phyloP scores from a whole-genome alignment of 2,329 filamentous ascomycete species.

The Cladobotryum mycophilum region DNA sequence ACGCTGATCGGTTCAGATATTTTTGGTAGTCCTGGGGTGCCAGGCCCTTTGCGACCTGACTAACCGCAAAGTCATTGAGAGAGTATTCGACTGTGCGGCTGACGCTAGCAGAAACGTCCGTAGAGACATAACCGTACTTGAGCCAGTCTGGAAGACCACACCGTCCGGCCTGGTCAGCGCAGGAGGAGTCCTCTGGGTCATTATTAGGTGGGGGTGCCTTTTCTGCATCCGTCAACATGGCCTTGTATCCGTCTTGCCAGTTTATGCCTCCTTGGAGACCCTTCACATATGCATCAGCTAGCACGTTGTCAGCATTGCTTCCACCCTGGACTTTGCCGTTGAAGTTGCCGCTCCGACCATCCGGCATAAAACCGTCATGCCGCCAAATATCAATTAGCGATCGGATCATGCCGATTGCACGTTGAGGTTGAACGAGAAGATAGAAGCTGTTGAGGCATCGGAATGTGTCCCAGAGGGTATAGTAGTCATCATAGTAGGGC shows the following conservation, averaged over 20 bases:
- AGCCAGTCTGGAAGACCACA: conserved; percentile 56
- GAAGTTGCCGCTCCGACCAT: conserved; percentile 48
- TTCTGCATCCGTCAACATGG: conserved; percentile 52
- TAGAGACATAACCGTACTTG: conserved; percentile 49
- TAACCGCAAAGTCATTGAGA: conserved; percentile 52
- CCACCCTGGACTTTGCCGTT: conserved; percentile 55
- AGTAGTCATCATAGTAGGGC: conserved; percentile 55
- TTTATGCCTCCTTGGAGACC: conserved; percentile 38
- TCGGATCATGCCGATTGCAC: conserved; percentile 27
- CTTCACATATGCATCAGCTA: conserved; percentile 56
- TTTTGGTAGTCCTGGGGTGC: conserved; percentile 40
- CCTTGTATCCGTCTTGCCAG: conserved; percentile 47
- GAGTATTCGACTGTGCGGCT: conserved; percentile 52
- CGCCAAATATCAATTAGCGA: conserved; percentile 54
- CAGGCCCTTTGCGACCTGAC: conserved; percentile 30
- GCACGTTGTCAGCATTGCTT: conserved; percentile 53
- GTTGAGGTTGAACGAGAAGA: conserved; percentile 5
- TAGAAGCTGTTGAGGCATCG: conserved; percentile 31
- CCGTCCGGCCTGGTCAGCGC: conserved; percentile 45
- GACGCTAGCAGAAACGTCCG: conserved; percentile 44
- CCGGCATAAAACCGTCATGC: conserved; percentile 46
- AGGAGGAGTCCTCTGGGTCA: conserved; percentile 44
- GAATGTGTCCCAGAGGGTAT: conserved; percentile 52
- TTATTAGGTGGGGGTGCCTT: conserved; percentile 43
- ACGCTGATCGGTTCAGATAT: conserved; percentile 33